Base-by-base conservation (phyloP, 345 rosid species). In the Erodium maritimum region DNA sequence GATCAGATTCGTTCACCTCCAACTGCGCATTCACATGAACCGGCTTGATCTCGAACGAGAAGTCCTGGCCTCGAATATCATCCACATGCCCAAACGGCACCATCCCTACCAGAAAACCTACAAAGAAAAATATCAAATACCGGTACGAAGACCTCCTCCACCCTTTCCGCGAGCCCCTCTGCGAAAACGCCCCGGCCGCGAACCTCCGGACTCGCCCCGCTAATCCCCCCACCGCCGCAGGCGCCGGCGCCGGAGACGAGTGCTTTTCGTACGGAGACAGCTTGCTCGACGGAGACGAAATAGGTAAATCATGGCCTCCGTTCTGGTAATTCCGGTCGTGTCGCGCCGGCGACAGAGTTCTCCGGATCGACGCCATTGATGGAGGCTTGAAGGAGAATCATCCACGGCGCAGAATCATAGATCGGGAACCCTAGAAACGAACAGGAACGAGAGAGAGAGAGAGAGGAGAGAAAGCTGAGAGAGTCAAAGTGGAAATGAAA, bases 361-460 rank as follows among this genome's bases (percentile, higher is more conserved):
- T 84, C 57, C 98, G 88, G 77, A 86, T 61, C 21, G 98, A 91
- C 25, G 94, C 95, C 98, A 88, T 88, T 56, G 29, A 11, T 37
- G 23, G 16, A 18, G 52, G n/a, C 21, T 6, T 37, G 8, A 37
- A 25, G 7, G 46, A 5, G 6, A 1, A 37, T 37, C 8, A 25
- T 37, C 46, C 4, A 37, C 6, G 14, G 10, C 46, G 14, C 46
- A 37, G 46, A 37, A 37, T 37, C 13, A 37, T 5, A 37, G 46
- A 37, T 37, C 46, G 4, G 10, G 10, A n/a, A n/a, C n/a, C n/a
- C n/a, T 1, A 37, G 46, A 3, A 25, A 7, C 33, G 33, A 25
- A 25, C 33, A 7, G 7, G 46, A 37, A 1, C 13, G 46, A 37
- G 46, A 37, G 6, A 5, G 46, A 37, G 14, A 37, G 13, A 1